Percentiles rank a stretch among this genome's conserved stretches.
Evolutionary conservation across 2,329 filamentous ascomycete genomes (phyloP).

Genomic region (Clarireedia sp.): DNA sequence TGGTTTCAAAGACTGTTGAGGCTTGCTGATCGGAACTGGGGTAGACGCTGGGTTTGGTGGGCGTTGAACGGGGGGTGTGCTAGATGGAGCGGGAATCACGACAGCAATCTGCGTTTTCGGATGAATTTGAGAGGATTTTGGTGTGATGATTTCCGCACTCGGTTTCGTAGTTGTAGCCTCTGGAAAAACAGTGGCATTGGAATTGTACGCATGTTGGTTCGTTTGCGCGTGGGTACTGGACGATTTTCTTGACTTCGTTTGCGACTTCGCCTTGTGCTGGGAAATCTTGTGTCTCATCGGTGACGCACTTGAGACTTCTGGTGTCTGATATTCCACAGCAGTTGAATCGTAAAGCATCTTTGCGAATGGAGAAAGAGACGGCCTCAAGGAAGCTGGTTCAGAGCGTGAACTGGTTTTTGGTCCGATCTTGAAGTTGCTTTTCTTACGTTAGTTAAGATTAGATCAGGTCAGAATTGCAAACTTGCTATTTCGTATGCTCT

Average conservation of each 20-base stretch:
- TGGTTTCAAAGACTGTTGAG: not conserved
- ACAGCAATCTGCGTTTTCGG: conserved; percentile 20
- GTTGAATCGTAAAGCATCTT: conserved; percentile 28
- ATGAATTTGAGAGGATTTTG: conserved; percentile 33
- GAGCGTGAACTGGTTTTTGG: conserved; percentile 26
- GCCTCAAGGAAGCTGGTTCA: conserved; percentile 11
- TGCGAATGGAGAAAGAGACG: conserved; percentile 27
- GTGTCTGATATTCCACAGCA: conserved; percentile 13
- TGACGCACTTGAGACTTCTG: not conserved
- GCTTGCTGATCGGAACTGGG: not conserved
- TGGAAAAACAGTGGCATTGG: conserved; percentile 1
- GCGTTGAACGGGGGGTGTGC: not conserved
- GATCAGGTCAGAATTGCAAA: not conserved
- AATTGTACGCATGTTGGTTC: conserved; percentile 3
- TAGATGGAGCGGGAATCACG: conserved; percentile 19
- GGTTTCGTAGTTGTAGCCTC: conserved; percentile 7
- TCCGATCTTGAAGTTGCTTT: conserved; percentile 51
- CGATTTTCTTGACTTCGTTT: conserved; percentile 14
- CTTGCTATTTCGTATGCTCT: conserved; percentile 54
- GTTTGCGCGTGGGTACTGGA: not conserved
- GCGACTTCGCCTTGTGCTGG: conserved; percentile 15
- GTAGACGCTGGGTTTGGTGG: not conserved
- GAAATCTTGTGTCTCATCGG: conserved; percentile 3
- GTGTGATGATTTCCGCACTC: conserved; percentile 10
- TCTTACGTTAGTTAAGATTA: conserved; percentile 24